These are phyloP conservation scores for Piper longum DNA, from an alignment of 164 flowering plant genomes.

Conservation along the genomic window DNA sequence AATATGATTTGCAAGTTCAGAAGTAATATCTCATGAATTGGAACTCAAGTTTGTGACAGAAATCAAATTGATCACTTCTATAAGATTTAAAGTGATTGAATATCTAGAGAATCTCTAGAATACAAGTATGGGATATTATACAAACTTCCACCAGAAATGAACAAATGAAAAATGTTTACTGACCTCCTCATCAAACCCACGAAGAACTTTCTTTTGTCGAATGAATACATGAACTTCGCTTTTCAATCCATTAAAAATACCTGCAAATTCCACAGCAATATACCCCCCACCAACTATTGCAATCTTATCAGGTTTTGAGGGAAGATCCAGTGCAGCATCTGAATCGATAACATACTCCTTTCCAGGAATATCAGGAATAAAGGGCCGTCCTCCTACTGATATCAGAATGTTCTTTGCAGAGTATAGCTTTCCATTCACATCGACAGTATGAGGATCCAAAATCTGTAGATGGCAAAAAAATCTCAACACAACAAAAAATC, in stretches of 20 bases:
- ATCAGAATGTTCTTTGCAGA: slow-evolving; percentile 77
- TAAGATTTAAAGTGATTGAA: neutral
- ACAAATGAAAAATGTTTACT: neutral
- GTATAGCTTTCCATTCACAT: slow-evolving; percentile 81
- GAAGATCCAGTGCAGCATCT: slow-evolving; percentile 95
- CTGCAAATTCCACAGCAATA: slow-evolving; percentile 94
- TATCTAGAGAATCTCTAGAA: neutral
- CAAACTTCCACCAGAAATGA: neutral
- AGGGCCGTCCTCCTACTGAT: slow-evolving; percentile 93
- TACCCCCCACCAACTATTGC: slow-evolving; percentile 97
- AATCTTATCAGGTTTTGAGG: slow-evolving; percentile 70
- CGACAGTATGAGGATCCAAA: slow-evolving; percentile 82
- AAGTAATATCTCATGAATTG: no score
- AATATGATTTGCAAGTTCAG: neutral
- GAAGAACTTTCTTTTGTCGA: slow-evolving; percentile 69
- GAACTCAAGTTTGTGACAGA: no score
- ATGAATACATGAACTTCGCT: slow-evolving; percentile 96
- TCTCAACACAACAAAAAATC: neutral
- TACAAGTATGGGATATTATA: no score
- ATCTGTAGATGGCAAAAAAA: slow-evolving; percentile 26
- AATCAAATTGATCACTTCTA: no score
- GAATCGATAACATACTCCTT: slow-evolving; percentile 87
- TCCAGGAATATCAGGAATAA: slow-evolving; percentile 87
- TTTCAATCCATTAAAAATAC: slow-evolving; percentile 83
- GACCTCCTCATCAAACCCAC: slow-evolving; percentile 99